These are phyloP conservation scores for Pyracantha coccinea DNA, from an alignment of 331 rosid genomes.

Conservation along the genomic window DNA sequence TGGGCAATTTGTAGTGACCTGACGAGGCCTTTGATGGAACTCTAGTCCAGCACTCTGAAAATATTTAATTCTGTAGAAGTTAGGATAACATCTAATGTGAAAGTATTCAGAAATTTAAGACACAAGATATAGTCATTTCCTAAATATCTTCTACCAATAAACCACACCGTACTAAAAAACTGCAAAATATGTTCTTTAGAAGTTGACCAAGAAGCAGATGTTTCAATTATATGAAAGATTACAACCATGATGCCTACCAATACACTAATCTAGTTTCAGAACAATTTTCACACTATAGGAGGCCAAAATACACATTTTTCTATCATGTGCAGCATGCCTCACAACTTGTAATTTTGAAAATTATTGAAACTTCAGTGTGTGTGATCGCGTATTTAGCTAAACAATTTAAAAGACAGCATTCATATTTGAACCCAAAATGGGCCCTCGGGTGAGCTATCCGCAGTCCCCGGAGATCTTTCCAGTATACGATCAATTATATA, in stretches of 20 bases:
- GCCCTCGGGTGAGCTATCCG: too few species aligned
- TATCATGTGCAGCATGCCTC: neutral
- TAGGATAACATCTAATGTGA: neutral
- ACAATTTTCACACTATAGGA: neutral
- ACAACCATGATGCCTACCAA: neutral
- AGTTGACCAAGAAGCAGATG: neutral
- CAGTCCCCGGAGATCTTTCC: too few species aligned
- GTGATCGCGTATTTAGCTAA: too few species aligned
- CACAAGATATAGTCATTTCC: neutral
- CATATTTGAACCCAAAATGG: neutral
- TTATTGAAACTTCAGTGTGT: too few species aligned
- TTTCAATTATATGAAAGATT: neutral
- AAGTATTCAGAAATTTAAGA: neutral
- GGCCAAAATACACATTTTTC: neutral
- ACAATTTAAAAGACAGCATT: too few species aligned
- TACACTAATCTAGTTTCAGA: neutral
- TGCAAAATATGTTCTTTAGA: neutral
- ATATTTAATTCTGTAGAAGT: neutral
- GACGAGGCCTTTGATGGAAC: conserved; percentile 63
- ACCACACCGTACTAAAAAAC: neutral
- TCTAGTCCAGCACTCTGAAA: conserved; percentile 82
- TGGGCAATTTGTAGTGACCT: conserved; percentile 35
- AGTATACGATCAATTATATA: too few species aligned
- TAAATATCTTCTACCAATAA: neutral
- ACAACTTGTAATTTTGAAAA: neutral